phyloP scores from a whole-genome alignment of 2,329 filamentous ascomycete genomes.

The Mycosphaerella sp. region DNA sequence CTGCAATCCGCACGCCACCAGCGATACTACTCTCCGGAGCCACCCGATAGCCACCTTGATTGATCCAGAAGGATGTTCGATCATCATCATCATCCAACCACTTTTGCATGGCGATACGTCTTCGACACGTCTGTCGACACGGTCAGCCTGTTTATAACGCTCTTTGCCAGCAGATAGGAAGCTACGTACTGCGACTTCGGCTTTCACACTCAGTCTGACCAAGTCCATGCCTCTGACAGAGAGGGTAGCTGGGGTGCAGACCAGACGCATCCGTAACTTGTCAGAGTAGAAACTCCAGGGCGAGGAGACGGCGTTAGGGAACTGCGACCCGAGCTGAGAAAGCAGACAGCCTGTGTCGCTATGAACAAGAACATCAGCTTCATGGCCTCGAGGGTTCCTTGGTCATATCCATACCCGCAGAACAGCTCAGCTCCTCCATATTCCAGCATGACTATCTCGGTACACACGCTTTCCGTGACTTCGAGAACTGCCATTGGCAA shows the following conservation, averaged over 20 bases:
- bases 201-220: slow-evolving; percentile 3
- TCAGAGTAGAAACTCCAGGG: slow-evolving; percentile 5
- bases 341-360: slow-evolving; percentile 3
- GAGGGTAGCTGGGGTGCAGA: not conserved
- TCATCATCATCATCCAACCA: slow-evolving; percentile 1
- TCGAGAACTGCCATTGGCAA: slow-evolving; percentile 1
- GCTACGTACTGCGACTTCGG: slow-evolving; percentile 2
- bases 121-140: not conserved
- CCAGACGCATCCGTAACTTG: not conserved
- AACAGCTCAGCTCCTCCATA: not conserved
- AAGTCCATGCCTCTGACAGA: not conserved
- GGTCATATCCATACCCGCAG: slow-evolving; percentile 1
- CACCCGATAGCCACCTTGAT: not conserved
- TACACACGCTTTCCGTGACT: slow-evolving; percentile 6
- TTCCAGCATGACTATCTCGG: slow-evolving; percentile 1
- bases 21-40: not conserved
- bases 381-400: too few relatives aligned
- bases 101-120: not conserved
- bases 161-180: not conserved
- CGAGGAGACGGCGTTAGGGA: not conserved
- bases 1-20: not conserved
- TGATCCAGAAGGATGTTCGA: not conserved
- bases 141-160: not conserved
- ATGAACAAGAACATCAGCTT: not conserved
- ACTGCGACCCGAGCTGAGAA: slow-evolving; percentile 2